Conservation (phyloP, 345 rosid species). For the Toxicodendron radicans region DNA sequence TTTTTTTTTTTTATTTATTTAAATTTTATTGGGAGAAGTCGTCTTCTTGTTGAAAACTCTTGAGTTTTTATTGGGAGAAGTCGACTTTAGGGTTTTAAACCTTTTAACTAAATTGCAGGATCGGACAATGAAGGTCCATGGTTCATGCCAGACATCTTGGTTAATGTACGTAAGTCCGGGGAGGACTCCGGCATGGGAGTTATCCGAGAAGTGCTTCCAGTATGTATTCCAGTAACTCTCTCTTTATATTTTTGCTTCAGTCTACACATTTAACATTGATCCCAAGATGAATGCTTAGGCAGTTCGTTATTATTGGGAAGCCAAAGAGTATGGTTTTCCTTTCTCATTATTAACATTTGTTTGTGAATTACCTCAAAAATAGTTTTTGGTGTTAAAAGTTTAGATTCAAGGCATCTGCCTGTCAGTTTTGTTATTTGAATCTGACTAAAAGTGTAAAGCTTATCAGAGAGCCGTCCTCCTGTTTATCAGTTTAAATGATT, state of each 20-base stretch:
- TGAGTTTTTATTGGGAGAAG: neutral
- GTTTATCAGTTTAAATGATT: neutral
- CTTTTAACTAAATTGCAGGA: conserved; percentile 41
- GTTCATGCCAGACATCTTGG: conserved; percentile 89
- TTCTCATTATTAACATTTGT: too few species aligned
- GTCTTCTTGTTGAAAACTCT: neutral
- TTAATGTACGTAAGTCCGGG: conserved; percentile 61
- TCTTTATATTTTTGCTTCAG: neutral
- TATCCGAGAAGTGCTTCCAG: conserved; percentile 79
- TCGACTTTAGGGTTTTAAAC: neutral
- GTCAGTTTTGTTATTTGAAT: neutral
- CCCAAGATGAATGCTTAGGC: too few species aligned
- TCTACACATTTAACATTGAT: neutral
- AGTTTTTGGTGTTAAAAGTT: too few species aligned
- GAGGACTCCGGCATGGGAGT: conserved; percentile 64
- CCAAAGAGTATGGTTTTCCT: too few species aligned
- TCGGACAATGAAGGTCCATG: conserved; percentile 79
- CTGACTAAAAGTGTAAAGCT: neutral
- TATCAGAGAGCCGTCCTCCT: neutral
- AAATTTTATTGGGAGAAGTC: neutral
- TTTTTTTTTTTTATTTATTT: neutral
- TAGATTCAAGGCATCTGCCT: neutral
- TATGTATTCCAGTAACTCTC: conserved; percentile 32
- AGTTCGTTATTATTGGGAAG: too few species aligned
- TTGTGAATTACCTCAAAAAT: too few species aligned